These are phyloP conservation scores for Penicillium desertorum DNA, from an alignment of 495 filamentous ascomycete genomes.

Conservation along the genomic window DNA sequence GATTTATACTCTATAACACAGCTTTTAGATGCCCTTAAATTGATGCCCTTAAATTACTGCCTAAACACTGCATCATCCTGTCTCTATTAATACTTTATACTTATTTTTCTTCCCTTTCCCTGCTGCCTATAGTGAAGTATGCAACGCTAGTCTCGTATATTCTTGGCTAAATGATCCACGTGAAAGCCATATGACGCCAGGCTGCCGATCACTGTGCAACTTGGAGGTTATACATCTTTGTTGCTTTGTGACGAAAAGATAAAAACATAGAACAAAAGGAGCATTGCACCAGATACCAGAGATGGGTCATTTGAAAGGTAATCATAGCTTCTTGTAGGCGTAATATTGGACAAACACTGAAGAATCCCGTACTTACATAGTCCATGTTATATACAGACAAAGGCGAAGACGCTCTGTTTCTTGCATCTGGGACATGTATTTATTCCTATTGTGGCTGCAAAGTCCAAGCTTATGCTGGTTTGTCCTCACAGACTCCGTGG, in stretches of 20 bases:
- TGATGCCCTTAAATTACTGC: neutral
- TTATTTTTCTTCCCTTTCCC: neutral
- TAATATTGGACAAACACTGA: too few relatives aligned
- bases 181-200: neutral
- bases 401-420: neutral
- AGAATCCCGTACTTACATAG: too few relatives aligned
- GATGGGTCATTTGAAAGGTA: too few relatives aligned
- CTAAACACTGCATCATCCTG: neutral
- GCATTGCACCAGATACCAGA: too few relatives aligned
- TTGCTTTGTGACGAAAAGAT: too few relatives aligned
- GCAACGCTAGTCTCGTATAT: neutral
- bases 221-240: neutral
- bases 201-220: slow-evolving; percentile 7
- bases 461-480: neutral
- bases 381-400: neutral
- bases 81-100: neutral
- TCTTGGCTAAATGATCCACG: slow-evolving; percentile 2
- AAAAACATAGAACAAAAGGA: too few relatives aligned
- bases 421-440: neutral
- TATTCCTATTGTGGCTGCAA: neutral
- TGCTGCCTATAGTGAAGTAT: slow-evolving; percentile 3
- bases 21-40: too few relatives aligned
- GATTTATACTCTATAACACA: neutral
- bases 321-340: too few relatives aligned
- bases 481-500: neutral